Conservation (phyloP, 192 early-diverging fungal species). For the Podila epigama region DNA sequence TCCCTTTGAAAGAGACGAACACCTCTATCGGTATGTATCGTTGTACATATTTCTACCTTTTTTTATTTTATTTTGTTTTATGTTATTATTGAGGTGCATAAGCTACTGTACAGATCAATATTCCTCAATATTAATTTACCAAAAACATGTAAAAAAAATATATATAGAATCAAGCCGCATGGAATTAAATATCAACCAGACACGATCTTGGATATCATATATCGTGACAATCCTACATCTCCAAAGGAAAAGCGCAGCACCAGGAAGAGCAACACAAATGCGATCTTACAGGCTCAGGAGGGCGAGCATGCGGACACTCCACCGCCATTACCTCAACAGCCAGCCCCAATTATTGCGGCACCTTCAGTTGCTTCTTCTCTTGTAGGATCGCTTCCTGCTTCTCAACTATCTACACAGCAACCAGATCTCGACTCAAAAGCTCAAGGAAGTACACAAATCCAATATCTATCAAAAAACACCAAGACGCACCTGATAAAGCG, state of each 20-base stretch:
- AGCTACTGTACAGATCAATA: not conserved
- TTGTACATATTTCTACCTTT: not conserved
- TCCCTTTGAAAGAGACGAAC: slow-evolving; percentile 14
- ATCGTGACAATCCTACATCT: not conserved
- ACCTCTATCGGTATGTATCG: slow-evolving; percentile 19
- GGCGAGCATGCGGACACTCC: too few species aligned
- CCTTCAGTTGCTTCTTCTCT: not conserved
- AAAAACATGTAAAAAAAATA: not conserved
- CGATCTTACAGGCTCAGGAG: too few species aligned
- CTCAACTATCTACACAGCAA: too few species aligned
- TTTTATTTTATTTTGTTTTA: not conserved
- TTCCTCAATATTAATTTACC: too few species aligned
- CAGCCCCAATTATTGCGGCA: not conserved
- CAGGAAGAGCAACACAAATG: too few species aligned
- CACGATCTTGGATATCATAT: slow-evolving; percentile 23
- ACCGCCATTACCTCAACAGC: not conserved
- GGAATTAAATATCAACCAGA: slow-evolving; percentile 32
- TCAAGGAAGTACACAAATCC: too few species aligned
- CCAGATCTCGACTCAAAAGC: too few species aligned
- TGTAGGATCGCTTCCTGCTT: not conserved
- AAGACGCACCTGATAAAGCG: too few species aligned
- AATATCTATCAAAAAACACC: too few species aligned
- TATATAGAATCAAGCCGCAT: slow-evolving; percentile 15
- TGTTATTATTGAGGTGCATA: not conserved
- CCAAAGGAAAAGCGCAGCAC: not conserved